These are phyloP conservation scores for Avena sativa DNA, from an alignment of 176 grass and related monocot species.

Conservation along the genomic window DNA sequence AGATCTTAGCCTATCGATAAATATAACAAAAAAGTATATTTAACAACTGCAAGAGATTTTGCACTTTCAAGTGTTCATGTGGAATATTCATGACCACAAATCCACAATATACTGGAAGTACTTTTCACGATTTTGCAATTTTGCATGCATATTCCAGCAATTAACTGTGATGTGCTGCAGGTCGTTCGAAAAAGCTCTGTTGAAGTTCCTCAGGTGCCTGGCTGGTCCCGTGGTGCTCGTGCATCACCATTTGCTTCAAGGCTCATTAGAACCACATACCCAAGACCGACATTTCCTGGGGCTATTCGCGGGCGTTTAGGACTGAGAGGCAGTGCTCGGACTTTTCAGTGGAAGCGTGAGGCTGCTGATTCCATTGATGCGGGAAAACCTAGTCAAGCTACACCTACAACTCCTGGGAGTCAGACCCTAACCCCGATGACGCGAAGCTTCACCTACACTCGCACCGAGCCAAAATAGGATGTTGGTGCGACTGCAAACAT, in stretches of 20 bases:
- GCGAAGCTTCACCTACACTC: slow-evolving; percentile 81
- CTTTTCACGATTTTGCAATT: neutral
- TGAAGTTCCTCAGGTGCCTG: slow-evolving; percentile 61
- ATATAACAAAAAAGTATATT: slow-evolving; percentile 1
- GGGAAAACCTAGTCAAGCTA: slow-evolving; percentile 46
- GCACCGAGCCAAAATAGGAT: slow-evolving; percentile 54
- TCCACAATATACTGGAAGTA: slow-evolving; percentile 27
- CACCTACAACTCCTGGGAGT: slow-evolving; percentile 33
- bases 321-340: slow-evolving; percentile 72
- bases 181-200: slow-evolving; percentile 69
- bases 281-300: slow-evolving; percentile 54
- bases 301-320: slow-evolving; percentile 51
- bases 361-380: slow-evolving; percentile 32
- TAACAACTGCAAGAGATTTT: neutral
- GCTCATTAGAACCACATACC: slow-evolving; percentile 63
- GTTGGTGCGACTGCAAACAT: slow-evolving; percentile 44
- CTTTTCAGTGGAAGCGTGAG: slow-evolving; percentile 89
- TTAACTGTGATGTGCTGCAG: slow-evolving; percentile 45
- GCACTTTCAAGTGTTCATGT: neutral
- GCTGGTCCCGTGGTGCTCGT: slow-evolving; percentile 49
- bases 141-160: neutral
- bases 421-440: slow-evolving; percentile 24
- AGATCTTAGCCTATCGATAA: slow-evolving; percentile 19
- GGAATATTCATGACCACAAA: neutral
- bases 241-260: slow-evolving; percentile 64